phyloP scores from a whole-genome alignment of 768 basidiomycete genomes.

The Mycena filopes region DNA sequence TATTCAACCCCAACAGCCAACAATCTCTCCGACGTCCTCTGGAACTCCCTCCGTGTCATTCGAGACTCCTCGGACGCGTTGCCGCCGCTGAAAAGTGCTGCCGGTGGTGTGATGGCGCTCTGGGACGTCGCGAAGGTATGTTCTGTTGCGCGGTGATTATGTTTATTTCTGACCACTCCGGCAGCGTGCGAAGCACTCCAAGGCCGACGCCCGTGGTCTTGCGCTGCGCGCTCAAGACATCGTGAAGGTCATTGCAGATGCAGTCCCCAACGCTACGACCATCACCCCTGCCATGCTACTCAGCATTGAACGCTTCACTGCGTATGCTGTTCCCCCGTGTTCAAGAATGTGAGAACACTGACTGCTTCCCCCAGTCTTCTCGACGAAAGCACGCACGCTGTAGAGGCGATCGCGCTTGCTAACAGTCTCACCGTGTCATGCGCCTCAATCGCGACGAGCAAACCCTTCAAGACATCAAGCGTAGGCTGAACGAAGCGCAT shows the following conservation, averaged over 20 bases:
- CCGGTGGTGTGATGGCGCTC: neutral
- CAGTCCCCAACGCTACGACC: too few species aligned
- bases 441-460: neutral
- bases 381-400: neutral
- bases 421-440: neutral
- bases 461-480: neutral
- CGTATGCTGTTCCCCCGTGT: too few species aligned
- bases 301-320: too few species aligned
- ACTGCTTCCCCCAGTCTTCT: neutral
- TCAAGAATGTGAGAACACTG: neutral
- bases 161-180: too few species aligned
- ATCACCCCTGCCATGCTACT: too few species aligned
- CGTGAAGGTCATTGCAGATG: too few species aligned
- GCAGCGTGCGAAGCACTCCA: too few species aligned
- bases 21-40: too few species aligned
- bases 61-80: conserved; percentile 7
- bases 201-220: too few species aligned
- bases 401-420: neutral
- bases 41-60: neutral
- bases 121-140: conserved; percentile 1
- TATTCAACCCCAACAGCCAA: too few species aligned
- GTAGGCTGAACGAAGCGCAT: neutral
- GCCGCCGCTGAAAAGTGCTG: conserved; percentile 3
- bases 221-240: too few species aligned
- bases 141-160: too few species aligned